Conservation (phyloP, 768 basidiomycete species). For the Boletus tomentosulus region DNA sequence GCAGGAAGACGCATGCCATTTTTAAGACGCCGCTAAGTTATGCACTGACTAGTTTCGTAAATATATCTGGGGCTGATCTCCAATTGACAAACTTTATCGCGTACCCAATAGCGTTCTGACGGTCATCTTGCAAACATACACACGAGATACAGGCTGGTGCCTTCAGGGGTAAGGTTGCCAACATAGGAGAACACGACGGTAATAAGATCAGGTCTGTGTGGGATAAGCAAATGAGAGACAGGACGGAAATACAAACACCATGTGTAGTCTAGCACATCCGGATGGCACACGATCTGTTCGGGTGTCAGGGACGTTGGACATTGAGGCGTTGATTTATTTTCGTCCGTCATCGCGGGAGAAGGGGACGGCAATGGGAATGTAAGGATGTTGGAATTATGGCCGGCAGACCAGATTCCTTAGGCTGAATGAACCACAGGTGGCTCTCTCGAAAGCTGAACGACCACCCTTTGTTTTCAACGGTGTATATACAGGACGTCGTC, state of each 20-base stretch:
- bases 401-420: too few species aligned
- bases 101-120: conserved; percentile 2
- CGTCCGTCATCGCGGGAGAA: conserved; percentile 5
- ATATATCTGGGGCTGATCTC: conserved; percentile 20
- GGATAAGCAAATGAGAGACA: conserved; percentile 21
- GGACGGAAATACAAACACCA: conserved; percentile 44
- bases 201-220: conserved; percentile 79
- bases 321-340: conserved; percentile 3
- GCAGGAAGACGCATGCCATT: conserved; percentile 13
- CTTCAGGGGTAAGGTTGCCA: conserved; percentile 87
- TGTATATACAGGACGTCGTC: neutral
- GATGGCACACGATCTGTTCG: conserved; percentile 78
- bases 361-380: conserved; percentile 51
- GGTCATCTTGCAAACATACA: conserved; percentile 82
- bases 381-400: conserved; percentile 66
- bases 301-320: conserved; percentile 53
- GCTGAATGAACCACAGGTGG: too few species aligned
- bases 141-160: conserved; percentile 92
- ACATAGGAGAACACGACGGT: conserved; percentile 93
- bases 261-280: conserved; percentile 85
- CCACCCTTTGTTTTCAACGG: too few species aligned
- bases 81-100: conserved; percentile 31
- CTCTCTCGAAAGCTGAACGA: too few species aligned
- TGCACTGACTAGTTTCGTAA: conserved; percentile 9
- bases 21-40: conserved; percentile 12